Evolutionary conservation across 2,329 filamentous ascomycete species (phyloP), one percentile per base, ranked within the genome.

Genomic region (Penicillium sp.): DNA sequence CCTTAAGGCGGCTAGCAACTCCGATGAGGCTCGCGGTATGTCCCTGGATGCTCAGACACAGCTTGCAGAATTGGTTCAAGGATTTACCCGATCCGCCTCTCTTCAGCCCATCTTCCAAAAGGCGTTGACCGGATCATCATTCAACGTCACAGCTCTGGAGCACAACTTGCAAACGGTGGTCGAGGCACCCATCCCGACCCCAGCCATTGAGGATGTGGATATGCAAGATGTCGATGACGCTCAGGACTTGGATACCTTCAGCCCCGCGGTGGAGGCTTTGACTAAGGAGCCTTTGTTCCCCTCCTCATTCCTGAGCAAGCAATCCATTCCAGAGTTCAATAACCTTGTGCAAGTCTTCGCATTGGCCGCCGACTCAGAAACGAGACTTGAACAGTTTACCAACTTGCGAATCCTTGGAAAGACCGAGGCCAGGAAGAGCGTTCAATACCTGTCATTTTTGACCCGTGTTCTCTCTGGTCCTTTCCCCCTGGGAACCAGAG

Each of bases 401-500:
- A 56, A 60, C 6, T 50, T 74, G n/a, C 60, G 65, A 20, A 54
- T 71, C 20, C 70, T 68, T 44, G 63, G 52, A 42, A 68, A 63
- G 31, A 36, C 55, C 2, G 51, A 59, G 13, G 82, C 81, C 1
- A 69, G 79, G 27, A 77, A 79, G 39, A 76, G 81, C 28, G 78
- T 82, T 31, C 80, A 86, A 18, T 89, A 85, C 58, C 72, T 89
- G 46, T 85, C 82, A 13, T 91, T 95, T 65, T 84, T 91, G 55
- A 76, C 85, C 47, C 79, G 84, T 44, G 79, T 89, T 13, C 89
- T 87, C 81, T 86, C 80, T 47, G 83, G 86, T 0, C 75, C 81
- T 1, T 84, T 84, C 60, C 84, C 87, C 6, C 80, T 81, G 2
- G 71, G 86, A 37, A 84, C 82, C 3, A 81, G 87, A 52, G 76